Evolutionary conservation across 2,329 filamentous ascomycete species (phyloP).

Genomic region (Cordyceps farinosa): DNA sequence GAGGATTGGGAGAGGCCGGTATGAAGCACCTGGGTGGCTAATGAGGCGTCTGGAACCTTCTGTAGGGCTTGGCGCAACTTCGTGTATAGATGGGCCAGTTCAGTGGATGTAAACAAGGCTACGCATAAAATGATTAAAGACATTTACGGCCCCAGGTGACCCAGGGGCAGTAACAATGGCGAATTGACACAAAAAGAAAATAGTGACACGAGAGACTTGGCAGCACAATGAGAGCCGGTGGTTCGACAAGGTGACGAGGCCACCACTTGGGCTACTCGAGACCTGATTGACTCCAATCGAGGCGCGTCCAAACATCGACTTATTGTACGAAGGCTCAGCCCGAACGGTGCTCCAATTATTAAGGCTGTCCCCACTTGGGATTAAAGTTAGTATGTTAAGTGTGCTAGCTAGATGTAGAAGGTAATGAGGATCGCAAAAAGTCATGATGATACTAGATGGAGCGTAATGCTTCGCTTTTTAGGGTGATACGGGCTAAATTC

Average conservation of each 20-base stretch:
- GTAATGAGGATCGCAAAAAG: background rate
- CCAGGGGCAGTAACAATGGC: background rate
- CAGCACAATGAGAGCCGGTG: background rate
- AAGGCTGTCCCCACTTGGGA: too few relatives aligned
- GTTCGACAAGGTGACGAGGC: background rate
- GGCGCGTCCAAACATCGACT: background rate
- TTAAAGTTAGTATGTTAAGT: too few relatives aligned
- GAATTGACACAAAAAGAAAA: background rate
- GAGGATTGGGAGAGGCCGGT: background rate
- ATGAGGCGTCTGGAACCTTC: background rate
- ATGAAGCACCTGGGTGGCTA: background rate
- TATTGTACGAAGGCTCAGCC: background rate
- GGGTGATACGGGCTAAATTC: too few relatives aligned
- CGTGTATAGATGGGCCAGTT: constrained; percentile 7
- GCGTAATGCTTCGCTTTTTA: too few relatives aligned
- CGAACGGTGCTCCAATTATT: background rate
- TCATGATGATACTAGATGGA: too few relatives aligned
- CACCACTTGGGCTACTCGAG: background rate
- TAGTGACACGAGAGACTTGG: background rate
- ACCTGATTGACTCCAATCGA: background rate
- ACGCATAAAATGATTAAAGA: constrained; percentile 1
- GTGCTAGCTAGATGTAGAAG: background rate
- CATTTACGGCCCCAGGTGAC: background rate
- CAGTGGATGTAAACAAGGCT: background rate
- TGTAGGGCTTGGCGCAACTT: background rate